Evolutionary conservation across 2,329 filamentous ascomycete genomes (phyloP).

Genomic region (Aspergillus pseudoglaucus): DNA sequence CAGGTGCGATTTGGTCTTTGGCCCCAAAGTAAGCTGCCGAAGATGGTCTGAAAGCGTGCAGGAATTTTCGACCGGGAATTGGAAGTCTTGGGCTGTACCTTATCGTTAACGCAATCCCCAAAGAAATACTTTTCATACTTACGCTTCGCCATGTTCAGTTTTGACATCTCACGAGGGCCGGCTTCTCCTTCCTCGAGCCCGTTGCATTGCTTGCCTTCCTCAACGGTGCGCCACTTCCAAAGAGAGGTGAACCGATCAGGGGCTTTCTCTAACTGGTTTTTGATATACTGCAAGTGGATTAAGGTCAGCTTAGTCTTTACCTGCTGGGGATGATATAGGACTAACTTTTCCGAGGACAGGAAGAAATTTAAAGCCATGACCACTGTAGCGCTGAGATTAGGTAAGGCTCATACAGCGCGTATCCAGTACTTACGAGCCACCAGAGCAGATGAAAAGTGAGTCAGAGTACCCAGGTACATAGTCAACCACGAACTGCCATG

Average conservation of each 20-base stretch:
- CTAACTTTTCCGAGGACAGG: conserved; percentile 20
- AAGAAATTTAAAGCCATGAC: conserved; percentile 27
- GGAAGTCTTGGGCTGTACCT: background rate
- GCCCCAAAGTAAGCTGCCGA: too few relatives aligned
- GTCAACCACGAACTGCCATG: conserved; percentile 13
- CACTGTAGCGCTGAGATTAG: conserved; percentile 8
- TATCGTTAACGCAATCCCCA: background rate
- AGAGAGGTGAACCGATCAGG: conserved; percentile 17
- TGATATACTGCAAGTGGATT: conserved; percentile 9
- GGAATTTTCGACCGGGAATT: background rate
- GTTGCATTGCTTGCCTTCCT: conserved; percentile 17
- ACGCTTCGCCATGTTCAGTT: conserved; percentile 8
- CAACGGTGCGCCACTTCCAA: conserved; percentile 18
- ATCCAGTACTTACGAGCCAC: conserved; percentile 14
- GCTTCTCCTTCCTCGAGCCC: conserved; percentile 21
- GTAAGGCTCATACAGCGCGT: background rate
- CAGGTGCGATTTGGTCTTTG: background rate
- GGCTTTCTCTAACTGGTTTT: conserved; percentile 16
- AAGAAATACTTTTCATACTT: background rate
- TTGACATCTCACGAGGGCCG: conserved; percentile 21
- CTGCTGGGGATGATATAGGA: background rate
- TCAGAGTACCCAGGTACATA: conserved; percentile 19
- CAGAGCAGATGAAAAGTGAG: conserved; percentile 18
- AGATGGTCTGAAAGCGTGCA: too few relatives aligned
- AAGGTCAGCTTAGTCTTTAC: background rate